These are phyloP conservation scores for Peronosclerospora sorghi DNA, from an alignment of 352 stramenopile genomes.

Conservation along the genomic window DNA sequence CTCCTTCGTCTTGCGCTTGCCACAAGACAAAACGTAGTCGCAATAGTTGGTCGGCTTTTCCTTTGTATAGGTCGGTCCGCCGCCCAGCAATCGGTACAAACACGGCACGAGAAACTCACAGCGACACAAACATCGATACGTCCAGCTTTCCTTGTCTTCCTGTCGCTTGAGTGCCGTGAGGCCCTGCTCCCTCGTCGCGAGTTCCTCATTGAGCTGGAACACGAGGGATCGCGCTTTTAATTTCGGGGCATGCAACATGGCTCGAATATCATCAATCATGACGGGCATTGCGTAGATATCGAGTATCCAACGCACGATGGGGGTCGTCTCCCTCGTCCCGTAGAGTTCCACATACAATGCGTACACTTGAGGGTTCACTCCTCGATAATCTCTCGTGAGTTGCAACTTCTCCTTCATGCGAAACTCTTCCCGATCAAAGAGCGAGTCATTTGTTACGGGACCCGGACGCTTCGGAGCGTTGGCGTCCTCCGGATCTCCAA, in stretches of 20 bases:
- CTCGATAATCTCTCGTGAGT: slow-evolving; percentile 61
- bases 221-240: slow-evolving; percentile 59
- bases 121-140: slow-evolving; percentile 59
- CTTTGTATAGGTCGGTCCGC: slow-evolving; percentile 55
- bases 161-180: slow-evolving; percentile 1
- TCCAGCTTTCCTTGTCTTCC: slow-evolving; percentile 49
- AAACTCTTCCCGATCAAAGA: slow-evolving; percentile 67
- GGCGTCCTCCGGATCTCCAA: slow-evolving; percentile 50
- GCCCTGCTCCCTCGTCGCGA: slow-evolving; percentile 24
- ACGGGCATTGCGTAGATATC: slow-evolving; percentile 73
- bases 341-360: slow-evolving; percentile 69
- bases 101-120: slow-evolving; percentile 71
- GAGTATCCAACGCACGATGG: slow-evolving; percentile 61
- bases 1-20: slow-evolving; percentile 11
- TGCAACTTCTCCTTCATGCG: slow-evolving; percentile 44
- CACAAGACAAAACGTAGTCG: slow-evolving; percentile 9
- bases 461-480: slow-evolving; percentile 38
- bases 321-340: slow-evolving; percentile 45
- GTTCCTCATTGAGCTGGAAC: slow-evolving; percentile 43
- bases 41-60: slow-evolving; percentile 17
- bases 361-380: slow-evolving; percentile 73
- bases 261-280: slow-evolving; percentile 60
- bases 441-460: slow-evolving; percentile 55
- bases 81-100: slow-evolving; percentile 44
- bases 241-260: slow-evolving; percentile 57